These are phyloP conservation scores for Pyrenopolyporus hunteri DNA, from an alignment of 495 filamentous ascomycete species.

Conservation along the genomic window DNA sequence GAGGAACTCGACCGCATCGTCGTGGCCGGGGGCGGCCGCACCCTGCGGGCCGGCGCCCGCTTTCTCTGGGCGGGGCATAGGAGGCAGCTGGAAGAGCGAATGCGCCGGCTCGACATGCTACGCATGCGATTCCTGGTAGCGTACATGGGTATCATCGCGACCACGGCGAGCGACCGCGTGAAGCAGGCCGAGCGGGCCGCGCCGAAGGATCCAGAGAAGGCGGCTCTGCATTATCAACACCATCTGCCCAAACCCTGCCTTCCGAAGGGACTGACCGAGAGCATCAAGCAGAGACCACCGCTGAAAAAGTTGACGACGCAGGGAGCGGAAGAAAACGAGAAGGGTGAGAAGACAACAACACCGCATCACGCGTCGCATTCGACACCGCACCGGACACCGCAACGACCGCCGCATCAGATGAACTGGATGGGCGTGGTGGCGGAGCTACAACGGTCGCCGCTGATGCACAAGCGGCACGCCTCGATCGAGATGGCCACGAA, in stretches of 20 bases:
- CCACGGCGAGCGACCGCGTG: slow-evolving; percentile 42
- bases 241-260: slow-evolving; percentile 43
- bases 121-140: slow-evolving; percentile 64
- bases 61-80: slow-evolving; percentile 57
- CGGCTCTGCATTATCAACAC: slow-evolving; percentile 11
- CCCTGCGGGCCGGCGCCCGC: slow-evolving; percentile 50
- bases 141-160: slow-evolving; percentile 59
- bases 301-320: slow-evolving; percentile 53
- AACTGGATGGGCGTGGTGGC: slow-evolving; percentile 61
- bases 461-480: slow-evolving; percentile 58
- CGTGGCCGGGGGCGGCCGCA: slow-evolving; percentile 50
- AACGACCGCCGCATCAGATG: slow-evolving; percentile 41
- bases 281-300: slow-evolving; percentile 49
- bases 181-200: slow-evolving; percentile 37
- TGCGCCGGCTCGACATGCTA: slow-evolving; percentile 64
- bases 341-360: slow-evolving; percentile 3
- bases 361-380: slow-evolving; percentile 45
- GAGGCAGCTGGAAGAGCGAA: slow-evolving; percentile 53
- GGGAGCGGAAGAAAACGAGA: slow-evolving; percentile 39
- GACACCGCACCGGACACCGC: slow-evolving; percentile 31
- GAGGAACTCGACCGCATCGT: slow-evolving; percentile 56
- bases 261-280: slow-evolving; percentile 45
- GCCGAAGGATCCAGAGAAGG: slow-evolving; percentile 45
- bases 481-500: slow-evolving; percentile 57
- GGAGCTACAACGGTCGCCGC: slow-evolving; percentile 57